phyloP scores from a whole-genome alignment of 257 asterid genomes.

The Petunia axillaris region DNA sequence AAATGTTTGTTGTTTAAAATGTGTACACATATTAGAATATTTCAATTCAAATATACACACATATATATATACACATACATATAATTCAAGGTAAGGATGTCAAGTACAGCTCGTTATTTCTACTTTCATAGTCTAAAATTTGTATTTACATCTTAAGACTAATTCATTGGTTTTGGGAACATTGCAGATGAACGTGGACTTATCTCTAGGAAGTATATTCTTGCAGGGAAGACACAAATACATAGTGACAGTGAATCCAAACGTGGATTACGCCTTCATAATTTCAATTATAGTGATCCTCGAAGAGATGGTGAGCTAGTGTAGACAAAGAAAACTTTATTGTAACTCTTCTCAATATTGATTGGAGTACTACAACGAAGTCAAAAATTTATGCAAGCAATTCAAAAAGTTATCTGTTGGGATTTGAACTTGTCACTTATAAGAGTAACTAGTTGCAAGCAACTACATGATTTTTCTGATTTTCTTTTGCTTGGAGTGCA shows the following conservation, averaged over 20 bases:
- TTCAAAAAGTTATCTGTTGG: too few species aligned
- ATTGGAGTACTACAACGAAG: too few species aligned
- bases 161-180: neutral
- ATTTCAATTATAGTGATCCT: constrained; percentile 25
- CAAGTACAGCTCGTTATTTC: neutral
- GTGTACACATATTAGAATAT: neutral
- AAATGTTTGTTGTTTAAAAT: neutral
- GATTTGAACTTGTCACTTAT: too few species aligned
- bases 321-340: too few species aligned
- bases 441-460: too few species aligned
- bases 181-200: neutral
- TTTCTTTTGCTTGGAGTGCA: too few species aligned
- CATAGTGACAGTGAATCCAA: constrained; percentile 19
- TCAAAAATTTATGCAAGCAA: too few species aligned
- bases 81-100: neutral
- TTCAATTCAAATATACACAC: neutral
- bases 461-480: too few species aligned
- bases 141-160: neutral
- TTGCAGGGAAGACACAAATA: constrained; percentile 12
- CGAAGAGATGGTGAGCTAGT: neutral
- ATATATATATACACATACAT: neutral
- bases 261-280: constrained; percentile 28
- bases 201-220: neutral
- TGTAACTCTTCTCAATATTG: too few species aligned
- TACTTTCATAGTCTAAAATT: neutral